Evolutionary conservation across 441 rosid species (phyloP), one percentile per base, ranked within the genome.

Genomic region (Macaranga tanarius): DNA sequence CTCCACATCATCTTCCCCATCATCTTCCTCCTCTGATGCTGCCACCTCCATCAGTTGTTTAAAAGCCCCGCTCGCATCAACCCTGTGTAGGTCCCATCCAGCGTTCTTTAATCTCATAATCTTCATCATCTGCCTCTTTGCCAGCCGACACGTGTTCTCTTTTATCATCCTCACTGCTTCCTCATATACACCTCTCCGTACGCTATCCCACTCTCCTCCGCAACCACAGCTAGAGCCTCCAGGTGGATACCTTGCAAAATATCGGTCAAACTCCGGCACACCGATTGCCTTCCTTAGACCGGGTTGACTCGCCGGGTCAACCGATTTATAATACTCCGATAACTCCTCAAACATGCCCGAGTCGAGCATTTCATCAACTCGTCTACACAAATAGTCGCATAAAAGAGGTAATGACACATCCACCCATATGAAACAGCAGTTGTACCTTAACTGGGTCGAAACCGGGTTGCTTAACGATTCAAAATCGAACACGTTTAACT

Each of bases 321-420:
- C 66, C n/a, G 77, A 26, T 25, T 79, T 62, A 75, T 82, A 88
- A 52, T 82, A 90, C 69, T 73, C 70, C 4, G 76, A 70, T 10
- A 93, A 57, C 81, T 93, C 98, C 28, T 89, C 87, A 51, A 92
- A 83, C 97, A 94, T 90, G 55, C 97, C 98, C 25, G 79, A 77
- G 2, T 79, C 87, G 54, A 94, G 86, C 99, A 94, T 94, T 11
- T 90, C 93, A 67, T 94, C 99, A n/a, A 94, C 99, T 28, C 98
- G 77, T 59, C 61, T 76, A 45, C 81, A 50, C 0, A 94, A 73
- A 73, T 90, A 89, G 17, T 89, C 89, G 75, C 72, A 78, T 0
- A 94, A 77, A 28, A 92, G 82, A 10, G 73, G 78, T 23, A 81
- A 82, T 45, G 95, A 76, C 72, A 89, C 90, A 73, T 94, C 89